A percentile compares a stretch with the other conserved stretches of the same genome.
These are phyloP conservation scores for Pugionium dolabratum DNA, from an alignment of 345 rosid species.

Conservation along the genomic window DNA sequence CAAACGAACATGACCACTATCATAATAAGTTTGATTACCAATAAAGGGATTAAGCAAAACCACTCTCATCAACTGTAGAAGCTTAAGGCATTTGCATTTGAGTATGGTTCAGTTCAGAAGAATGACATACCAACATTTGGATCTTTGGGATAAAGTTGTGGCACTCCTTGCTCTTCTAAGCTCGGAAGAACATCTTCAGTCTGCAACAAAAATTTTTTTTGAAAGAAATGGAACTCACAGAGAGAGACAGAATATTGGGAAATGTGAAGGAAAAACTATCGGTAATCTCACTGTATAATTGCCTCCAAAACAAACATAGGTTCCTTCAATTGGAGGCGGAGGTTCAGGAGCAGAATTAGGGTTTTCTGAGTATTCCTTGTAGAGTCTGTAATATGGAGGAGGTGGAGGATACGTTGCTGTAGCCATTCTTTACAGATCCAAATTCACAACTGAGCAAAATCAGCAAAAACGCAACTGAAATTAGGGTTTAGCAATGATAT, in stretches of 20 bases:
- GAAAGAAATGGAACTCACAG: background rate
- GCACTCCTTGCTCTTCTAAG: constrained; percentile 85
- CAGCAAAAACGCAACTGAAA: background rate
- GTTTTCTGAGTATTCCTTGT: constrained; percentile 72
- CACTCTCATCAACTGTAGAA: background rate
- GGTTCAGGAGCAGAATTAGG: constrained; percentile 77
- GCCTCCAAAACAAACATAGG: constrained; percentile 72
- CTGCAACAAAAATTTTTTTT: constrained; percentile 36
- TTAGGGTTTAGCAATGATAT: constrained; percentile 3
- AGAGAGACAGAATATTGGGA: background rate
- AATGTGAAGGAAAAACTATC: background rate
- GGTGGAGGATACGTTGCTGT: constrained; percentile 93
- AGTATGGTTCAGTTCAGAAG: background rate
- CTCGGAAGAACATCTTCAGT: constrained; percentile 87
- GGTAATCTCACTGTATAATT: constrained; percentile 60
- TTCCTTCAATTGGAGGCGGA: constrained; percentile 77
- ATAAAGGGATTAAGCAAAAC: background rate
- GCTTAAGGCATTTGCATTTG: background rate
- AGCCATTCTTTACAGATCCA: constrained; percentile 49
- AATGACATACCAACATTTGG: constrained; percentile 58
- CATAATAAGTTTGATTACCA: background rate
- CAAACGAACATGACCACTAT: too few relatives aligned
- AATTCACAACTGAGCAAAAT: too few relatives aligned
- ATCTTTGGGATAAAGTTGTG: constrained; percentile 70
- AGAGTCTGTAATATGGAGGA: constrained; percentile 83